These are phyloP conservation scores for Leishmania tropica DNA, from an alignment of 208 protist genomes.

Conservation along the genomic window DNA sequence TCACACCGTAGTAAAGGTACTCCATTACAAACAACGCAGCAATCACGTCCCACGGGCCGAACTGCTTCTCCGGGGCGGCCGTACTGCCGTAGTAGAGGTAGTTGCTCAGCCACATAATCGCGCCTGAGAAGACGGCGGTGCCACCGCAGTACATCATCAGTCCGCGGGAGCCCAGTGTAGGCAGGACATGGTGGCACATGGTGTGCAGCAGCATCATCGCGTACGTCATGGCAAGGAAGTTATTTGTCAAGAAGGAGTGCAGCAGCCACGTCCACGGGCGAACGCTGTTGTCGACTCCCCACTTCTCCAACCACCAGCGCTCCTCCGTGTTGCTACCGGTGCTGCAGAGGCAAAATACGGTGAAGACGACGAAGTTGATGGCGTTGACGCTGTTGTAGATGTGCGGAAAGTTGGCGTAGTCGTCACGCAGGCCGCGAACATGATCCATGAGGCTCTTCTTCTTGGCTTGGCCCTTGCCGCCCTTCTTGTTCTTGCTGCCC, in stretches of 20 bases:
- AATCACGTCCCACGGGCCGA: constrained; percentile 91
- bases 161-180: constrained; percentile 65
- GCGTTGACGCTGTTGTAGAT: constrained; percentile 92
- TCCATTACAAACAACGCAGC: constrained; percentile 82
- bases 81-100: constrained; percentile 50
- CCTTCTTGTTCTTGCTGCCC: constrained; percentile 15
- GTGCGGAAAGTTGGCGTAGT: constrained; percentile 79
- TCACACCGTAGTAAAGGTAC: constrained; percentile 75
- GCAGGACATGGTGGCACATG: constrained; percentile 77
- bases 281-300: constrained; percentile 73
- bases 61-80: constrained; percentile 77
- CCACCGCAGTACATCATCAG: constrained; percentile 62
- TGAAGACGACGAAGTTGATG: constrained; percentile 91
- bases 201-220: constrained; percentile 92
- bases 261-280: constrained; percentile 78
- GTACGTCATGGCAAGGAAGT: constrained; percentile 90
- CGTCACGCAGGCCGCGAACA: constrained; percentile 61
- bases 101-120: constrained; percentile 74
- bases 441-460: constrained; percentile 61
- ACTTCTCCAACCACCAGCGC: constrained; percentile 83
- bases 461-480: constrained; percentile 26
- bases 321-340: constrained; percentile 85
- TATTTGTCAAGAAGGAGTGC: constrained; percentile 88
- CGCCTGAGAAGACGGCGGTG: constrained; percentile 78
- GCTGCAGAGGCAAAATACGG: constrained; percentile 89